Percentiles rank a stretch among this genome's conserved stretches.
Evolutionary conservation across 352 stramenopile genomes (phyloP).

Genomic region (Pythium plurisporium): DNA sequence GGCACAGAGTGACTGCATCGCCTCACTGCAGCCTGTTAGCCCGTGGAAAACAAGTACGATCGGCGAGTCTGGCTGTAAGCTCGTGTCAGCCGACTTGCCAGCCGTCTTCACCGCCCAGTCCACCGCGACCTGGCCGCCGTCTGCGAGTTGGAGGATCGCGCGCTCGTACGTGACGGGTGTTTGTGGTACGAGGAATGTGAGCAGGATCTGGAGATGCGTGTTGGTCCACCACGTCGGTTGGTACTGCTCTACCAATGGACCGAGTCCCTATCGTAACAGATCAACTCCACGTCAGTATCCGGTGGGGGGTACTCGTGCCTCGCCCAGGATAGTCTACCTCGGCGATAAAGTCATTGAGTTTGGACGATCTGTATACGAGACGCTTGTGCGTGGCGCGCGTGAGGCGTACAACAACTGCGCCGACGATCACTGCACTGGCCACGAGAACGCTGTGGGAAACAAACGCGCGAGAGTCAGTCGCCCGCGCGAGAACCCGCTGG

Average conservation of each 20-base stretch:
- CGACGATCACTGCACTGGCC: background rate
- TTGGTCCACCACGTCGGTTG: constrained; percentile 73
- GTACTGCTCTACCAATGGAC: constrained; percentile 46
- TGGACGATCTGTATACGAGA: constrained; percentile 51
- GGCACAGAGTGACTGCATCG: constrained; percentile 60
- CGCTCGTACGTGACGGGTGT: constrained; percentile 44
- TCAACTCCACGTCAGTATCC: background rate
- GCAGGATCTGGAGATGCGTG: constrained; percentile 56
- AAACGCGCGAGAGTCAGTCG: too few relatives aligned
- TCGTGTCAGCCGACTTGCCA: background rate
- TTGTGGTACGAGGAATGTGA: constrained; percentile 69
- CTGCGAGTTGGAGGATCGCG: constrained; percentile 46
- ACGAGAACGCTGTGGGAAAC: too few relatives aligned
- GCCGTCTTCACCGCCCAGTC: constrained; percentile 56
- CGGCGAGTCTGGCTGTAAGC: constrained; percentile 27
- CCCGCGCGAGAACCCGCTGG: too few relatives aligned
- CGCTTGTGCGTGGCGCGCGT: constrained; percentile 26
- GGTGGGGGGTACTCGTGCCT: background rate
- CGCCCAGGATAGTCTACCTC: constrained; percentile 20
- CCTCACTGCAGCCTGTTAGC: constrained; percentile 59
- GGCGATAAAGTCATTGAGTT: constrained; percentile 60
- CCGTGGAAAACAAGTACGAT: constrained; percentile 69
- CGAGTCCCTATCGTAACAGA: constrained; percentile 31
- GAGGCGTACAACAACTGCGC: background rate
- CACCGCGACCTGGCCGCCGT: constrained; percentile 59